phyloP scores from a whole-genome alignment of 768 basidiomycete species.

The Podaxis carcinomalis region DNA sequence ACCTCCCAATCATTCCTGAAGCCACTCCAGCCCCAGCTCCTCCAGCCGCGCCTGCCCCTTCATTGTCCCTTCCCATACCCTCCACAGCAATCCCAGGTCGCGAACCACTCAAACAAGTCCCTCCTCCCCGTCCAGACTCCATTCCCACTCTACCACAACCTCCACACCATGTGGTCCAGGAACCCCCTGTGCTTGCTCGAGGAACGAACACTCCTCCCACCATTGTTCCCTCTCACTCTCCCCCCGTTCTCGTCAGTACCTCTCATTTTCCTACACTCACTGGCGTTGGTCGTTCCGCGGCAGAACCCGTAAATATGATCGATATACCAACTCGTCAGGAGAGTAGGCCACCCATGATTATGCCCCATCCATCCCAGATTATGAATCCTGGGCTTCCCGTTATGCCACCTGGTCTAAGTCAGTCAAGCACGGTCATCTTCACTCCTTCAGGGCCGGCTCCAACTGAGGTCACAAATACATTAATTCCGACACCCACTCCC shows the following conservation, averaged over 20 bases:
- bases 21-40: neutral
- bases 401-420: neutral
- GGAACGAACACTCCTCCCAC: neutral
- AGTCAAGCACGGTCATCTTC: conserved; percentile 2
- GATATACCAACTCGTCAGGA: neutral
- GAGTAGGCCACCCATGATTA: neutral
- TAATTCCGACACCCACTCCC: neutral
- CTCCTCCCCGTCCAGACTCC: neutral
- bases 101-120: neutral
- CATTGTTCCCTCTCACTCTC: neutral
- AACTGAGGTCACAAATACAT: neutral
- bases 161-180: neutral
- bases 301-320: neutral
- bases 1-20: neutral
- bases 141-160: neutral
- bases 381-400: neutral
- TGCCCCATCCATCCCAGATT: neutral
- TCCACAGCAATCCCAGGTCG: neutral
- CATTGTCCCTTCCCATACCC: conserved; percentile 1
- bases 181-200: neutral
- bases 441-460: neutral
- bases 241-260: conserved; percentile 1
- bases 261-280: neutral
- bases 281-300: neutral
- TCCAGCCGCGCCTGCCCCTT: neutral